Percentiles rank a stretch among this genome's conserved stretches.
These are phyloP conservation scores for Esteya vermicola DNA, from an alignment of 2,329 filamentous ascomycete genomes.

Conservation along the genomic window DNA sequence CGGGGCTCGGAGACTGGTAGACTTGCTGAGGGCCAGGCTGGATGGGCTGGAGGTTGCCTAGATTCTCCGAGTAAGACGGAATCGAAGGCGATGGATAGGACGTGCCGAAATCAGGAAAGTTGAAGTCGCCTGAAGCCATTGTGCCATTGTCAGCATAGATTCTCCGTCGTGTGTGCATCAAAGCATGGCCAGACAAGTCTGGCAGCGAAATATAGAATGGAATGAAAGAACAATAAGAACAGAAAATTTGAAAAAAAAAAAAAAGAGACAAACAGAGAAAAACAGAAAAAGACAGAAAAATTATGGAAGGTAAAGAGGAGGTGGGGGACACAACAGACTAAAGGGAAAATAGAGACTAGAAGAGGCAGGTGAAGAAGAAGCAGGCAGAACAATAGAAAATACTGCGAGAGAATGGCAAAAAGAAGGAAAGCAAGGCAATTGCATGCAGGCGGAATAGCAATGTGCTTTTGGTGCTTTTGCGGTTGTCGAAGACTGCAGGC, in stretches of 20 bases:
- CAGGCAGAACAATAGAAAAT: neutral
- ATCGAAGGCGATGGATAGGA: slow-evolving; percentile 35
- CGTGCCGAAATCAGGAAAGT: slow-evolving; percentile 38
- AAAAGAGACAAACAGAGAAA: neutral
- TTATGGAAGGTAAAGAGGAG: neutral
- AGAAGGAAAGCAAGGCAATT: neutral
- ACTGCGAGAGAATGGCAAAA: neutral
- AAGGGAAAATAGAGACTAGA: neutral
- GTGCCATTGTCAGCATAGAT: slow-evolving; percentile 26
- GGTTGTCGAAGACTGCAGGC: no score
- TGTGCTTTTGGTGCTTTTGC: no score
- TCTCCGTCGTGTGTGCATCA: slow-evolving; percentile 2
- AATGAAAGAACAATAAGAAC: neutral
- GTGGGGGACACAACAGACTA: no score
- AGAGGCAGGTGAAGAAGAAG: neutral
- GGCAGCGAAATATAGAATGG: slow-evolving; percentile 11
- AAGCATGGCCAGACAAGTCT: slow-evolving; percentile 4
- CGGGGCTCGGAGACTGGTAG: slow-evolving; percentile 18
- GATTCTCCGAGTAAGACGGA: slow-evolving; percentile 27
- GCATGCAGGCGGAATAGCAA: no score
- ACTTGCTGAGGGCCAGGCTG: slow-evolving; percentile 35
- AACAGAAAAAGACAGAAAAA: neutral
- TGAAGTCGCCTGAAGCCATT: slow-evolving; percentile 43
- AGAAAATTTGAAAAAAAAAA: neutral
- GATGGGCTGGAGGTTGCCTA: slow-evolving; percentile 31